Evolutionary conservation across 208 protist genomes (phyloP).

Genomic region (Acanthamoeba sp.): DNA sequence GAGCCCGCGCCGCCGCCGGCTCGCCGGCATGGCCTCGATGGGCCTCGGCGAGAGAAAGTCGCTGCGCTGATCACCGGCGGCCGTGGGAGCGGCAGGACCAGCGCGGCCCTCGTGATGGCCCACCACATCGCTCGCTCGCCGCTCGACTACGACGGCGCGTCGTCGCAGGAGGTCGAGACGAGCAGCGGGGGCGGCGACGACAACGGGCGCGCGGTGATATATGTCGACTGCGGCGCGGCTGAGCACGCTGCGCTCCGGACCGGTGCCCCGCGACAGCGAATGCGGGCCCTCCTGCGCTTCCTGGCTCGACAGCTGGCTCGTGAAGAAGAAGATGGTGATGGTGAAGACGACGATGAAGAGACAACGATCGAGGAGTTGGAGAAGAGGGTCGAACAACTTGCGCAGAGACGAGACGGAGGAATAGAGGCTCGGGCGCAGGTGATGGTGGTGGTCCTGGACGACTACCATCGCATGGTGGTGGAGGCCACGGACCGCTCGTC

Average conservation of each 20-base stretch:
- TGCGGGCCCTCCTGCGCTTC: background rate
- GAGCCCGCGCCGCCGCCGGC: background rate
- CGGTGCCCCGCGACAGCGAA: background rate
- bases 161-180: background rate
- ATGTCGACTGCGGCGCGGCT: background rate
- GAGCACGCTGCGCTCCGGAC: background rate
- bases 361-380: background rate
- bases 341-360: background rate
- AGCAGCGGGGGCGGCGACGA: background rate
- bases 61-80: background rate
- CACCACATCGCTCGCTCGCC: background rate
- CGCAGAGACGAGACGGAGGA: background rate
- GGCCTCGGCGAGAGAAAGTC: background rate
- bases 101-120: background rate
- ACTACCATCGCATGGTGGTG: background rate
- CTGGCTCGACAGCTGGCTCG: background rate
- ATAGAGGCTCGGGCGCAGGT: background rate
- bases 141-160: background rate
- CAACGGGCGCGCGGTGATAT: background rate
- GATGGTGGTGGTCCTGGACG: background rate
- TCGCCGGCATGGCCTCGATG: too few relatives aligned
- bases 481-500: background rate
- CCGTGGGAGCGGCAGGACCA: background rate
- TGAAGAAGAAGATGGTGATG: background rate
- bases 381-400: background rate